Percentiles rank a stretch among this genome's conserved stretches.
These are phyloP conservation scores for Ceratobasidium sp. DNA, from an alignment of 1,284 basidiomycete species.

Conservation along the genomic window DNA sequence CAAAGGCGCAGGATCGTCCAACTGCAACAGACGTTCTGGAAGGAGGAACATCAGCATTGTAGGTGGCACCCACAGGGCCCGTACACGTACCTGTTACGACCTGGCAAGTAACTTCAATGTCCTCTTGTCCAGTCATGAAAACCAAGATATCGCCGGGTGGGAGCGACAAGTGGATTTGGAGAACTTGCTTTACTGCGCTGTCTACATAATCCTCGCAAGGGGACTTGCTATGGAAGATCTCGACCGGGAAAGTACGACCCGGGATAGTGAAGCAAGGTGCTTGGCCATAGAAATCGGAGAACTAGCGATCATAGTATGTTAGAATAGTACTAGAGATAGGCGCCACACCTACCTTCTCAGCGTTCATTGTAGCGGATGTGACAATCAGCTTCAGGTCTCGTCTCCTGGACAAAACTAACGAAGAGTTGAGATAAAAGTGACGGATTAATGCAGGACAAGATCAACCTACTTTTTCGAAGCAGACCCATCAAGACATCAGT, in stretches of 20 bases:
- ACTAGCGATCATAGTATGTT: slow-evolving; percentile 58
- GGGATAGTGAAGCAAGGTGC: slow-evolving; percentile 97
- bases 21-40: slow-evolving; percentile 84
- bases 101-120: slow-evolving; percentile 94
- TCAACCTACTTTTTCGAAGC: slow-evolving; percentile 79
- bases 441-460: neutral
- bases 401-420: slow-evolving; percentile 82
- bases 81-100: slow-evolving; percentile 75
- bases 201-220: slow-evolving; percentile 99
- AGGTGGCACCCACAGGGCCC: neutral
- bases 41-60: slow-evolving; percentile 49
- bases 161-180: slow-evolving; percentile 93
- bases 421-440: slow-evolving; percentile 3
- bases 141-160: slow-evolving; percentile 97
- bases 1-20: slow-evolving; percentile 87
- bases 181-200: slow-evolving; percentile 94
- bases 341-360: slow-evolving; percentile 75
- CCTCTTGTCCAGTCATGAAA: slow-evolving; percentile 99
- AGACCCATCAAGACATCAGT: slow-evolving; percentile 98
- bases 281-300: slow-evolving; percentile 93
- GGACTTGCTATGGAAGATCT: slow-evolving; percentile 93
- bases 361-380: slow-evolving; percentile 99
- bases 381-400: slow-evolving; percentile 96
- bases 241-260: slow-evolving; percentile 97
- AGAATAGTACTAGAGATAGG: neutral